These are phyloP conservation scores for Solanum verrucosum DNA, from an alignment of 257 asterid species.

Conservation along the genomic window DNA sequence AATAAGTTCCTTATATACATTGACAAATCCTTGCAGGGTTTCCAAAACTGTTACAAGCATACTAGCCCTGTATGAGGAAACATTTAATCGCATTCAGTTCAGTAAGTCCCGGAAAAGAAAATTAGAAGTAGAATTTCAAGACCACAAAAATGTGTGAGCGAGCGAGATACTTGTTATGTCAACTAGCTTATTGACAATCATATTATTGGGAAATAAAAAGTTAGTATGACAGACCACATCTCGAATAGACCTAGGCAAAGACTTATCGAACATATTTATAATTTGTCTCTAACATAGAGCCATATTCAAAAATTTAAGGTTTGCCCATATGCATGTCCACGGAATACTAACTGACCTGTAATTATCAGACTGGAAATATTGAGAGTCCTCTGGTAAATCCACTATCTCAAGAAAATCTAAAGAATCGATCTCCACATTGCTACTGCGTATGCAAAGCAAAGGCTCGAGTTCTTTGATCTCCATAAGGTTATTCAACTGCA, in stretches of 20 bases:
- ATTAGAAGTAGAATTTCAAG: not conserved
- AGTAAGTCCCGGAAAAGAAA: not conserved
- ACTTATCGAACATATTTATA: not conserved
- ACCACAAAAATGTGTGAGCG: not conserved
- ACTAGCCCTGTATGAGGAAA: conserved; percentile 53
- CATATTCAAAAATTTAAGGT: not conserved
- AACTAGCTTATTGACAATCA: not conserved
- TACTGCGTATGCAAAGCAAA: conserved; percentile 45
- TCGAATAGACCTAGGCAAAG: not conserved
- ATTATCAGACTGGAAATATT: conserved; percentile 51
- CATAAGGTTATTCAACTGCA: conserved; percentile 73
- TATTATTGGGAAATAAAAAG: not conserved
- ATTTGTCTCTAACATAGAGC: not conserved
- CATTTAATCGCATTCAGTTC: not conserved
- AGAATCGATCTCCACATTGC: conserved; percentile 32
- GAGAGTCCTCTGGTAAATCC: conserved; percentile 75
- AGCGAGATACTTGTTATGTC: not conserved
- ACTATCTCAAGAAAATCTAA: conserved; percentile 51
- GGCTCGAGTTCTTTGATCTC: conserved; percentile 60
- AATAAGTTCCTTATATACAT: conserved; percentile 35
- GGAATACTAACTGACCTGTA: conserved; percentile 43
- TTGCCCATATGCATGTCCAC: not conserved
- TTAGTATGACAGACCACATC: not conserved
- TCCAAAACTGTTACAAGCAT: conserved; percentile 46
- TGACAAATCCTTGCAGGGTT: conserved; percentile 59